These are phyloP conservation scores for Chaetomiaceae sp. DNA, from an alignment of 2,329 filamentous ascomycete species.

Conservation along the genomic window DNA sequence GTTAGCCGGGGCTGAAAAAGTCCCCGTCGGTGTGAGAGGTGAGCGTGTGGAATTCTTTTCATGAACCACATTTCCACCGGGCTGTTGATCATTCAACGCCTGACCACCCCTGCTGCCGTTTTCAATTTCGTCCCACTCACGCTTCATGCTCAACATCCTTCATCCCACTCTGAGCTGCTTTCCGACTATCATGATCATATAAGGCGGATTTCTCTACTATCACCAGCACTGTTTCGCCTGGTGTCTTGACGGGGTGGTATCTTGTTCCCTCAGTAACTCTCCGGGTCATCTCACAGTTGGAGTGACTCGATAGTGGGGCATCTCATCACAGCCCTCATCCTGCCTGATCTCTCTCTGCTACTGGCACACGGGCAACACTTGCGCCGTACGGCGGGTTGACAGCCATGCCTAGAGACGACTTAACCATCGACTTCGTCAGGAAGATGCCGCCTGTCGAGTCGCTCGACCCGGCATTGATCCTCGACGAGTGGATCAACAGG, in stretches of 20 bases:
- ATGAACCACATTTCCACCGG: constrained; percentile 12
- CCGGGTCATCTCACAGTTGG: not conserved
- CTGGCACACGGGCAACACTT: constrained; percentile 2
- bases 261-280: not conserved
- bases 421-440: constrained; percentile 65
- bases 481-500: constrained; percentile 73
- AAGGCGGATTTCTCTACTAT: not conserved
- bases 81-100: not conserved
- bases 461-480: constrained; percentile 62
- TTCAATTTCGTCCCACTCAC: constrained; percentile 9
- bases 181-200: not conserved
- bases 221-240: not conserved
- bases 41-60: constrained; percentile 21
- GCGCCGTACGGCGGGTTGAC: constrained; percentile 43
- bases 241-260: not conserved
- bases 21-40: constrained; percentile 15
- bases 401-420: constrained; percentile 68
- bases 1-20: constrained; percentile 5
- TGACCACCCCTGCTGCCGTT: constrained; percentile 12
- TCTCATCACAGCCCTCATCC: not conserved
- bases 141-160: not conserved
- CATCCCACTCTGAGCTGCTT: not conserved
- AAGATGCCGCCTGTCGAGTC: constrained; percentile 59
- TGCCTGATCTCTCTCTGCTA: not conserved
- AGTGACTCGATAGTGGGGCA: constrained; percentile 4